These are phyloP conservation scores for Trichoderma cornu-damae DNA, from an alignment of 2,329 filamentous ascomycete genomes.

Conservation along the genomic window DNA sequence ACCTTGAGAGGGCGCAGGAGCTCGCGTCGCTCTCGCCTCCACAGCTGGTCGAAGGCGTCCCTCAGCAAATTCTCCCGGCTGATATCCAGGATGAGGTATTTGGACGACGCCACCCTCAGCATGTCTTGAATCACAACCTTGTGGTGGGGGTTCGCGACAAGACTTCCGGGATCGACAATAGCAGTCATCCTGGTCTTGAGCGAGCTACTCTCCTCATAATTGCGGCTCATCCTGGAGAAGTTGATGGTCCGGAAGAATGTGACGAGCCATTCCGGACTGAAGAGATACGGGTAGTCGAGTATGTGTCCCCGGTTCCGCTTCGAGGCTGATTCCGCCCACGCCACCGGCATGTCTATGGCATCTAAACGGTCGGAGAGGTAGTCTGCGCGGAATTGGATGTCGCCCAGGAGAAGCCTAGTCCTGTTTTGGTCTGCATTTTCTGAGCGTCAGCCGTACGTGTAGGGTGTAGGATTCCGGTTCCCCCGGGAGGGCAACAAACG, in stretches of 20 bases:
- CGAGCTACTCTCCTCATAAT: slow-evolving; percentile 64
- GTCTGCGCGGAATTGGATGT: slow-evolving; percentile 67
- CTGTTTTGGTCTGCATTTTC: slow-evolving; percentile 54
- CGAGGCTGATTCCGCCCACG: slow-evolving; percentile 59
- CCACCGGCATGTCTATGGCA: slow-evolving; percentile 65
- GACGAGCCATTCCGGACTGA: slow-evolving; percentile 65
- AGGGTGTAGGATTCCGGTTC: neutral
- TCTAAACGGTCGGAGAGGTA: slow-evolving; percentile 74
- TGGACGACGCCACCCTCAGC: slow-evolving; percentile 61
- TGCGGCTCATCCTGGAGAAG: slow-evolving; percentile 76
- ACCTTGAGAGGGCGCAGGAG: slow-evolving; percentile 83
- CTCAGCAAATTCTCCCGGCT: slow-evolving; percentile 61
- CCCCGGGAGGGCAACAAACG: too few species aligned
- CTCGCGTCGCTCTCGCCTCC: slow-evolving; percentile 77
- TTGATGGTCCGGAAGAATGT: slow-evolving; percentile 86
- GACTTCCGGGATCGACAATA: slow-evolving; percentile 48
- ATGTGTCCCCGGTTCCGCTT: slow-evolving; percentile 66
- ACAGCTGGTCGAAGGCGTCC: slow-evolving; percentile 81
- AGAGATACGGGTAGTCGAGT: slow-evolving; percentile 75
- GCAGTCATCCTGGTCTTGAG: slow-evolving; percentile 52
- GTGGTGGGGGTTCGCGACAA: slow-evolving; percentile 54
- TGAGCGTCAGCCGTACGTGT: neutral
- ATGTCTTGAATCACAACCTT: slow-evolving; percentile 58
- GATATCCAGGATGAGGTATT: slow-evolving; percentile 66
- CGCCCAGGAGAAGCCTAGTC: slow-evolving; percentile 58